Evolutionary conservation across 768 basidiomycete genomes (phyloP).

Genomic region (Myochromella boudieri): DNA sequence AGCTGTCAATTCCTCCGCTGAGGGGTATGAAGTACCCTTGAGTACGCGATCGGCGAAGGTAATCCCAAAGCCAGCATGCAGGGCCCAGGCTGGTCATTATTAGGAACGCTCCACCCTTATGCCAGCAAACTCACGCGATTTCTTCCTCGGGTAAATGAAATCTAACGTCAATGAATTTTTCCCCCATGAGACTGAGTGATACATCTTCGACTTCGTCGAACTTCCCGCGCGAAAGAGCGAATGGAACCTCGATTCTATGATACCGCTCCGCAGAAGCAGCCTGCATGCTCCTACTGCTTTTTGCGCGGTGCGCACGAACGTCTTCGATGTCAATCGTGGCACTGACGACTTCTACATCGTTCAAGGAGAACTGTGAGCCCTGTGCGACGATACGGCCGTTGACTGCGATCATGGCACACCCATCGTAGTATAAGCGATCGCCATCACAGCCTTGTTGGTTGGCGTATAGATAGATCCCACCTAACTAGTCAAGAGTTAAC

Average conservation of each 20-base stretch:
- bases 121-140: slow-evolving; percentile 74
- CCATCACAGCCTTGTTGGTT: slow-evolving; percentile 99
- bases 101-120: background rate
- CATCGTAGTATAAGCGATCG: slow-evolving; percentile 96
- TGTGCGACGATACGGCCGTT: slow-evolving; percentile 93
- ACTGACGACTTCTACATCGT: slow-evolving; percentile 94
- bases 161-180: slow-evolving; percentile 45
- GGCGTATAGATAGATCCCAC: slow-evolving; percentile 95
- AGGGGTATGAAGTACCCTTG: slow-evolving; percentile 96
- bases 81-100: slow-evolving; percentile 73
- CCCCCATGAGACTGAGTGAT: slow-evolving; percentile 36
- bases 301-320: slow-evolving; percentile 85
- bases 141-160: slow-evolving; percentile 95
- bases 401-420: slow-evolving; percentile 92
- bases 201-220: slow-evolving; percentile 57
- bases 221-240: slow-evolving; percentile 75
- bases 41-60: slow-evolving; percentile 87
- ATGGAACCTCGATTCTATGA: slow-evolving; percentile 78
- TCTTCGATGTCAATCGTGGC: slow-evolving; percentile 98
- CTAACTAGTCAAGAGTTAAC: slow-evolving; percentile 54
- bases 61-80: slow-evolving; percentile 99
- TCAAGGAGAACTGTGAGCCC: slow-evolving; percentile 94
- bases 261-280: slow-evolving; percentile 77
- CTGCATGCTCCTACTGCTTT: slow-evolving; percentile 86
- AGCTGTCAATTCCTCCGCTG: slow-evolving; percentile 96